Conservation (phyloP, 257 asterid genomes). For the Cruciata laevipes region DNA sequence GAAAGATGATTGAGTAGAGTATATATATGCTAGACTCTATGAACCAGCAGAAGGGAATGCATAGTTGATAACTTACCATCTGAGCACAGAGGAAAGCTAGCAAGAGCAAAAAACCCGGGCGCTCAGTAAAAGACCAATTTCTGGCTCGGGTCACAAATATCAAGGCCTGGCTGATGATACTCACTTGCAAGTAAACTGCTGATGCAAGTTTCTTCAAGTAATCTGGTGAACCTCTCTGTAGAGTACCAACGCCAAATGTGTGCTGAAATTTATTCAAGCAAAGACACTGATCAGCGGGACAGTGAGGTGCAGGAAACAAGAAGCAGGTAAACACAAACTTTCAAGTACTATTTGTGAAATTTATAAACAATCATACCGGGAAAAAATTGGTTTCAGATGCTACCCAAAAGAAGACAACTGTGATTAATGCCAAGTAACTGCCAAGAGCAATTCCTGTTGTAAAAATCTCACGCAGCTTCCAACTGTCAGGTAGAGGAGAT, state of each 20-base stretch:
- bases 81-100: slow-evolving; percentile 62
- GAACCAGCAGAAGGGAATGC: not conserved
- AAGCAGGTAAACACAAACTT: not conserved
- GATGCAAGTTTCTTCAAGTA: slow-evolving; percentile 45
- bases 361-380: slow-evolving; percentile 20
- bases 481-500: slow-evolving; percentile 35
- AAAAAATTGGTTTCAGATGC: slow-evolving; percentile 24
- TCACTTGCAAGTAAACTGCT: slow-evolving; percentile 77
- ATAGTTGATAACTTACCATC: slow-evolving; percentile 34
- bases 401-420: slow-evolving; percentile 33
- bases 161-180: slow-evolving; percentile 84
- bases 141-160: slow-evolving; percentile 74
- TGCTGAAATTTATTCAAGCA: slow-evolving; percentile 5
- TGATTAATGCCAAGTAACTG: slow-evolving; percentile 29
- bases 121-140: slow-evolving; percentile 70
- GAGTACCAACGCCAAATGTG: slow-evolving; percentile 19
- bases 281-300: not conserved
- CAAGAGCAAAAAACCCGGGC: slow-evolving; percentile 56
- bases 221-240: slow-evolving; percentile 16
- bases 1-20: not conserved
- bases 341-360: not conserved
- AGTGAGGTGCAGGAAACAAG: not conserved
- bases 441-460: slow-evolving; percentile 35
- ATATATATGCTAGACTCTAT: not conserved
- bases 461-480: slow-evolving; percentile 36